Evolutionary conservation across 78 protist genomes (phyloP).

Genomic region (Dictyostelium intermedium): DNA sequence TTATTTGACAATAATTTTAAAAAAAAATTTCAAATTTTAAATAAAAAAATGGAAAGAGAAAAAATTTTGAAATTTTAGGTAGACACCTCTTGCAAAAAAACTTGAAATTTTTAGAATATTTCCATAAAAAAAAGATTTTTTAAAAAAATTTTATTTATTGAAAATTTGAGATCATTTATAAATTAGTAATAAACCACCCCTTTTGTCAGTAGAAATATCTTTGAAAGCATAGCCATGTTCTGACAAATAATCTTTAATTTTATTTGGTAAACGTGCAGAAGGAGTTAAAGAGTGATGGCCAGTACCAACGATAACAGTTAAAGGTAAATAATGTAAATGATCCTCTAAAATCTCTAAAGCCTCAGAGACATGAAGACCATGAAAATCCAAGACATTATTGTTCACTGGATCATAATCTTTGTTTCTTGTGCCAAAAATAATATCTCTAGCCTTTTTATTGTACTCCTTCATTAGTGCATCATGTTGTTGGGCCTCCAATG

Average conservation of each 20-base stretch:
- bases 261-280: constrained; percentile 14
- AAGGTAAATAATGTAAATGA: neutral
- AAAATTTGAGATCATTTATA: neutral
- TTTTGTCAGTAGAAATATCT: constrained; percentile 8
- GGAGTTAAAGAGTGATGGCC: constrained; percentile 23
- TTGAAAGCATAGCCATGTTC: neutral
- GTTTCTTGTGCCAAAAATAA: constrained; percentile 34
- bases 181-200: constrained; percentile 35
- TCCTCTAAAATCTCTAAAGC: constrained; percentile 30
- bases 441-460: constrained; percentile 11
- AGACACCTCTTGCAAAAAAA: no score
- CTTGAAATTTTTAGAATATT: no score
- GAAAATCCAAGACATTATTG: constrained; percentile 28
- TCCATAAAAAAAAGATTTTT: no score
- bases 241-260: constrained; percentile 14
- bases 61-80: no score
- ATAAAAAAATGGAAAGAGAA: no score
- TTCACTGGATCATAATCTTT: neutral
- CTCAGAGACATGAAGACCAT: constrained; percentile 51
- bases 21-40: no score
- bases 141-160: neutral
- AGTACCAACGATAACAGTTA: constrained; percentile 27
- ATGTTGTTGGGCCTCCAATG: constrained; percentile 13
- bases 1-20: no score
- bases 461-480: constrained; percentile 38